Conservation (phyloP, 192 early-diverging fungal genomes). For the Phlyctochytrium bullatum region DNA sequence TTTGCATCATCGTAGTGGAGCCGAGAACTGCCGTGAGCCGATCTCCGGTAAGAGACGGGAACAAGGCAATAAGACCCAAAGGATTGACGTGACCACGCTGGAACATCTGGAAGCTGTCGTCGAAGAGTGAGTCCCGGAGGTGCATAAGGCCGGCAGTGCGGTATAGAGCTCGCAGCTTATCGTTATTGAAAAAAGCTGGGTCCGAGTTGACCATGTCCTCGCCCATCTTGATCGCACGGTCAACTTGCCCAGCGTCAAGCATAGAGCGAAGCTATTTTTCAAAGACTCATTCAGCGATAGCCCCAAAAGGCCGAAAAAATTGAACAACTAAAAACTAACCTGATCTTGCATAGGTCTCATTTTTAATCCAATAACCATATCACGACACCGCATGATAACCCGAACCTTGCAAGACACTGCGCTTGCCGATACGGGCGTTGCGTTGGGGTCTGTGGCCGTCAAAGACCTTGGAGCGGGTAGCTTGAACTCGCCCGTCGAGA, state of each 20-base stretch:
- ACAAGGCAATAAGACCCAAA: constrained; percentile 37
- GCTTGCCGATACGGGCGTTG: not conserved
- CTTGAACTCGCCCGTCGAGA: constrained; percentile 48
- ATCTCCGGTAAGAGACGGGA: constrained; percentile 13
- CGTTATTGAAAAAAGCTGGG: constrained; percentile 27
- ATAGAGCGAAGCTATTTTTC: constrained; percentile 48
- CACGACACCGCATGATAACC: constrained; percentile 56
- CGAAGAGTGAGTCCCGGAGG: constrained; percentile 63
- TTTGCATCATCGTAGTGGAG: too few relatives aligned
- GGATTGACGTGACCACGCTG: constrained; percentile 67
- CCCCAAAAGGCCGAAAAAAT: not conserved
- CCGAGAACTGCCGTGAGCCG: not conserved
- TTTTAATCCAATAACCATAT: constrained; percentile 58
- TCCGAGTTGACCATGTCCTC: constrained; percentile 53
- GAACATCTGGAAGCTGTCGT: constrained; percentile 62
- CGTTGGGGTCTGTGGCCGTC: not conserved
- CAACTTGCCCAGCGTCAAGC: constrained; percentile 53
- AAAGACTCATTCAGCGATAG: not conserved
- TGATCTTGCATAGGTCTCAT: constrained; percentile 60
- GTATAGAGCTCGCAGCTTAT: constrained; percentile 32
- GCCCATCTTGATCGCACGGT: constrained; percentile 59
- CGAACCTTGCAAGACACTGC: too few relatives aligned
- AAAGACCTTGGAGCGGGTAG: not conserved
- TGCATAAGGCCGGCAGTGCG: constrained; percentile 64
- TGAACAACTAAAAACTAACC: constrained; percentile 30